Base-by-base conservation (phyloP, 176 grass and related monocot species). In the Sorghum bicolor region DNA sequence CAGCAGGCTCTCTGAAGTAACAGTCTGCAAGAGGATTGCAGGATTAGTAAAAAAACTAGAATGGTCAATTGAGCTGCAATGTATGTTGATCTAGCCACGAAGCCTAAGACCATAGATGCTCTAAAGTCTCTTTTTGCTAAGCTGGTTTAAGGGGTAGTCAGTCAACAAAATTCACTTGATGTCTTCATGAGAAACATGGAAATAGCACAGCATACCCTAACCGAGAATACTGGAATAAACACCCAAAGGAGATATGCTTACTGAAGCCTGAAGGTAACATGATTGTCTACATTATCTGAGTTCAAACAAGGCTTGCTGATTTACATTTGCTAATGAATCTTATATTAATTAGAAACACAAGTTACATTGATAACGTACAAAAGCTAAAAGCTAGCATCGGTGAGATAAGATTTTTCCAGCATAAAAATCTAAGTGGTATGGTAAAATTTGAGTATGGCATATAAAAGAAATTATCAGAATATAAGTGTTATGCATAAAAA, bases 1-100 rank as follows among this genome's bases (percentile, higher is more conserved):
- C 82, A 94, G 84, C 68, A 98, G 87, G 67, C 86, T 92, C 87
- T 98, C 95, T 44, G 92, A 91, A 65, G 82, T 86, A 78, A 98
- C 89, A 64, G 79, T 87, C 95, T 98, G 75, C 33, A 82, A 76
- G 31, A 80, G 64, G 5, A n/a, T 84, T 34, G 39, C 33, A 72
- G 2, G 19, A 84, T 80, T 75, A 83, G 50, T 75, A 34, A 55
- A 52, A 15, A 26, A 73, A 68, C 3, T 20, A 16, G 40, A 30
- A 68, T 41, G 6, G 43, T 41, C 67, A 65, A 10, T 83, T n/a
- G 75, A 37, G 10, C 45, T 24, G 15, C 64, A 83, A 31, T 28
- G 28, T 50, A 69, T 64, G 28, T 62, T 52, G 68, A 57, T 82
- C 55, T 34, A 78, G 25, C 32, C 32, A 34, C 2, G 16, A 24